phyloP scores from a whole-genome alignment of 805 yeast genomes.

The Schwanniomyces vanrijiae region DNA sequence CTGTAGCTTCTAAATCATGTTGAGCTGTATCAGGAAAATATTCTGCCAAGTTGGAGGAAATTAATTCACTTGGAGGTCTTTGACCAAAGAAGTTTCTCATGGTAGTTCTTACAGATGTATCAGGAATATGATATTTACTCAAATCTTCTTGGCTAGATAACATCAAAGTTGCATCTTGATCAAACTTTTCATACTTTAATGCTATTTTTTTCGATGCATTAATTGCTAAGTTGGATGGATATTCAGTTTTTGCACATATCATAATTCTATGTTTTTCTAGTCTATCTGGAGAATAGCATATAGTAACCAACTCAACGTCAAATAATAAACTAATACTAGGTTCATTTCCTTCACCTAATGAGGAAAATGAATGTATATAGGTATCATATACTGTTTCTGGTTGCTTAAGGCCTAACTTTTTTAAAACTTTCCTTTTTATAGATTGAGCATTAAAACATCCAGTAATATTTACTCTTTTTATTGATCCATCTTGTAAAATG shows the following conservation, averaged over 20 bases:
- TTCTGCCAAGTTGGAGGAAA: constrained; percentile 84
- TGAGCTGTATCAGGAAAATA: constrained; percentile 86
- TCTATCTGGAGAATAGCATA: constrained; percentile 74
- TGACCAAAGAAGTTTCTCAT: constrained; percentile 70
- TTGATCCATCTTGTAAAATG: constrained; percentile 72
- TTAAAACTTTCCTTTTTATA: constrained; percentile 67
- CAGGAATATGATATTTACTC: constrained; percentile 24
- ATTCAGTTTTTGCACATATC: constrained; percentile 61
- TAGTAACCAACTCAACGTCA: constrained; percentile 79
- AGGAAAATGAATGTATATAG: constrained; percentile 49
- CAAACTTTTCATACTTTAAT: constrained; percentile 26
- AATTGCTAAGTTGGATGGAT: constrained; percentile 63
- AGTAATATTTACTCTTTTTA: constrained; percentile 64
- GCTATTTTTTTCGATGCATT: constrained; percentile 52
- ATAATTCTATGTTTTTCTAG: constrained; percentile 69
- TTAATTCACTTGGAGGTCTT: constrained; percentile 90
- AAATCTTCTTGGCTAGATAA: constrained; percentile 16
- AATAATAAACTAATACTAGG: constrained; percentile 46
- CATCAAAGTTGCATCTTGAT: constrained; percentile 14
- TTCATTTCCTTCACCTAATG: constrained; percentile 14
- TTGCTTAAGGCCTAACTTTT: constrained; percentile 49
- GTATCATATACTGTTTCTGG: constrained; percentile 57
- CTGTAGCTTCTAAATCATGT: constrained; percentile 71
- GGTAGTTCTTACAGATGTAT: constrained; percentile 12
- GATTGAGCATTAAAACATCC: constrained; percentile 82